These are phyloP conservation scores for Candida neerlandica DNA, from an alignment of 1,139 yeast genomes.

Conservation along the genomic window DNA sequence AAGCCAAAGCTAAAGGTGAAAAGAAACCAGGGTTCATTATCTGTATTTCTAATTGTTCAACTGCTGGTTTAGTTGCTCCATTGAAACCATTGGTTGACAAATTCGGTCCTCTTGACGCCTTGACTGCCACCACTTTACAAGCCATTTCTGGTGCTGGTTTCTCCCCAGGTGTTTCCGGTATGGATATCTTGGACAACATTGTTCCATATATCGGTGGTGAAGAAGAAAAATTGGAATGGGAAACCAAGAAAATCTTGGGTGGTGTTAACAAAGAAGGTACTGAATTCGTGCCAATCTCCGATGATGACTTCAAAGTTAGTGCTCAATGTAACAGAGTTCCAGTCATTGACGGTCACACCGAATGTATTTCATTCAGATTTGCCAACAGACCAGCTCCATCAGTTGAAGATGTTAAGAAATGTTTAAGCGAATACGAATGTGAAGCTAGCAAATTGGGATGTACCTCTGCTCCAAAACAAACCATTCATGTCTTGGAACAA, in stretches of 20 bases:
- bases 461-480: slow-evolving; percentile 88
- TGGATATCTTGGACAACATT: slow-evolving; percentile 90
- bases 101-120: slow-evolving; percentile 86
- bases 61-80: slow-evolving; percentile 98
- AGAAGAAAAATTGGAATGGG: slow-evolving; percentile 99
- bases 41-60: slow-evolving; percentile 96
- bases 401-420: slow-evolving; percentile 73
- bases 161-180: slow-evolving; percentile 96
- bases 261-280: slow-evolving; percentile 53
- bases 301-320: slow-evolving; percentile 78
- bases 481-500: slow-evolving; percentile 90
- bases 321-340: slow-evolving; percentile 98
- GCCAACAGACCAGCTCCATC: slow-evolving; percentile 83
- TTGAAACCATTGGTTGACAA: slow-evolving; percentile 85
- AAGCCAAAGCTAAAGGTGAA: slow-evolving; percentile 55
- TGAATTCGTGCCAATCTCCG: slow-evolving; percentile 62
- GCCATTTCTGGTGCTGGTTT: slow-evolving; percentile 99
- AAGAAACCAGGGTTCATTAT: slow-evolving; percentile 78
- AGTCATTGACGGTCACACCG: slow-evolving; percentile 97
- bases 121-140: slow-evolving; percentile 91
- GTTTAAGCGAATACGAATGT: slow-evolving; percentile 74
- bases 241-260: slow-evolving; percentile 92
- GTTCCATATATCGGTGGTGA: slow-evolving; percentile 96
- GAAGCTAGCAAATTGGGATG: slow-evolving; percentile 81
- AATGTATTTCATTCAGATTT: slow-evolving; percentile 86